phyloP scores from a whole-genome alignment of 2,329 filamentous ascomycete species.

The Biscogniauxia marginata region DNA sequence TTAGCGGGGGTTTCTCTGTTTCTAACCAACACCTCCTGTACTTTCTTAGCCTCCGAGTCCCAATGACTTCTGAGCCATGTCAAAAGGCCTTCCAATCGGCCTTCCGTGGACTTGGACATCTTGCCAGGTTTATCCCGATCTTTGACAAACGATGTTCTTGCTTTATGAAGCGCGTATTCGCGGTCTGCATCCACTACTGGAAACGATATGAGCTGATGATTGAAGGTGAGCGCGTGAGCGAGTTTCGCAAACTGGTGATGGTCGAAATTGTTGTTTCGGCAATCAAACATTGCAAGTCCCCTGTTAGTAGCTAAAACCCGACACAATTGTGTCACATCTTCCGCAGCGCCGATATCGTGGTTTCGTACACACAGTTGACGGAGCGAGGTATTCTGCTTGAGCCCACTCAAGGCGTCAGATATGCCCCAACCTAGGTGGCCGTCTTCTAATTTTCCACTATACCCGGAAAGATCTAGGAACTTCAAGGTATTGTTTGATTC shows the following conservation, averaged over 20 bases:
- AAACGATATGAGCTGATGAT: constrained; percentile 32
- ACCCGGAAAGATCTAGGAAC: constrained; percentile 57
- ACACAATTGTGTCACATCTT: constrained; percentile 42
- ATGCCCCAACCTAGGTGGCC: constrained; percentile 54
- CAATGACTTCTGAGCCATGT: constrained; percentile 25
- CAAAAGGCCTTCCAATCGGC: constrained; percentile 26
- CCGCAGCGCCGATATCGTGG: constrained; percentile 50
- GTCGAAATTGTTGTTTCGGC: constrained; percentile 54
- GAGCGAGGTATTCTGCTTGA: constrained; percentile 43
- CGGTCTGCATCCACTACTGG: constrained; percentile 26
- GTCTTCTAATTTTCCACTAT: constrained; percentile 57
- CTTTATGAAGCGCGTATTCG: constrained; percentile 27
- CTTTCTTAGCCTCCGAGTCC: constrained; percentile 25
- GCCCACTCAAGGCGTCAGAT: constrained; percentile 47
- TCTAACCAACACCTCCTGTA: constrained; percentile 19
- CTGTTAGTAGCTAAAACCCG: constrained; percentile 48
- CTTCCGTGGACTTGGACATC: constrained; percentile 24
- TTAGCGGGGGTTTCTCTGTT: constrained; percentile 23
- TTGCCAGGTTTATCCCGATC: constrained; percentile 14
- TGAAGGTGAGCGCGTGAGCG: constrained; percentile 28
- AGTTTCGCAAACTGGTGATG: constrained; percentile 31
- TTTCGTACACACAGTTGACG: constrained; percentile 55
- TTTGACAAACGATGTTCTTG: constrained; percentile 24
- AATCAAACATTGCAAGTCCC: constrained; percentile 52
- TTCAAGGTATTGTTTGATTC: constrained; percentile 49